Percentiles rank a stretch among this genome's conserved stretches.
These are phyloP conservation scores for Cardamine chenopodiifolia DNA, from an alignment of 345 rosid genomes.

Conservation along the genomic window DNA sequence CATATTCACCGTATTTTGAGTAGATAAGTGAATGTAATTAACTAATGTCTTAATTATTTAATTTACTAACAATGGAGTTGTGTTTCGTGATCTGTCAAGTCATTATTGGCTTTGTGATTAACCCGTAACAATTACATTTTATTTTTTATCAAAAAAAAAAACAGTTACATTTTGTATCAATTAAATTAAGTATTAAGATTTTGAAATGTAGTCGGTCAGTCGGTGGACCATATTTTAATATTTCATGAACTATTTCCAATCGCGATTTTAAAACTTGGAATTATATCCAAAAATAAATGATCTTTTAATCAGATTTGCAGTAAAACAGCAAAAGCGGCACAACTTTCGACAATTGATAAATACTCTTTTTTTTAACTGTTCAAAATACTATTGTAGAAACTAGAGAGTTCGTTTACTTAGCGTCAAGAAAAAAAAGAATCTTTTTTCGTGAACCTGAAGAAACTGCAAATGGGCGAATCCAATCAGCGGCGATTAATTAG, in stretches of 20 bases:
- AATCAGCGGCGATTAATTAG: slow-evolving; percentile 33
- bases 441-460: slow-evolving; percentile 22
- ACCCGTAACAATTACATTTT: no score
- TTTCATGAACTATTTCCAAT: background rate
- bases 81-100: no score
- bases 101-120: no score
- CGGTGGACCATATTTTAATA: slow-evolving; percentile 14
- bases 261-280: background rate
- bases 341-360: slow-evolving; percentile 27
- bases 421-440: background rate
- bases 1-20: no score
- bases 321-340: slow-evolving; percentile 37
- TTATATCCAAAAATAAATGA: background rate
- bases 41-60: no score
- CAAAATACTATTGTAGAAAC: background rate
- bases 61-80: no score
- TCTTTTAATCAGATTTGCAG: slow-evolving; percentile 18
- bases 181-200: background rate
- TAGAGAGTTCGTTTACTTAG: slow-evolving; percentile 3
- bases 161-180: background rate
- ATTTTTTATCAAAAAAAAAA: no score
- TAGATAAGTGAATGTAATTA: no score
- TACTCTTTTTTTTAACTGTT: no score
- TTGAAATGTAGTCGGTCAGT: background rate
- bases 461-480: slow-evolving; percentile 12